These are phyloP conservation scores for Sclerotinia trifoliorum DNA, from an alignment of 2,329 filamentous ascomycete species.

Conservation along the genomic window DNA sequence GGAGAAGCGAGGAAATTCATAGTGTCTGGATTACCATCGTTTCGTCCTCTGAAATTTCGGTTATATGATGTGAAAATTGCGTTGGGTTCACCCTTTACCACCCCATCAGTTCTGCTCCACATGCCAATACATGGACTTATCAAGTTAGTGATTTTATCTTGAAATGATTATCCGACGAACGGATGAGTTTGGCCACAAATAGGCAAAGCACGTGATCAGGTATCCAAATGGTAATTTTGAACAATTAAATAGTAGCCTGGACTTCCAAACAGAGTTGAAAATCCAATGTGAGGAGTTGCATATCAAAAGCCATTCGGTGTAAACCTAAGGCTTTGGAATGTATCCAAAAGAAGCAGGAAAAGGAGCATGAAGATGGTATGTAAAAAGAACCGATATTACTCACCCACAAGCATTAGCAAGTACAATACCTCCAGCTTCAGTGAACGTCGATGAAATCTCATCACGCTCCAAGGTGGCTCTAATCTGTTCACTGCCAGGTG, in stretches of 20 bases:
- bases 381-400: background rate
- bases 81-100: slow-evolving; percentile 81
- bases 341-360: background rate
- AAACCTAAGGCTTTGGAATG: background rate
- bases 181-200: background rate
- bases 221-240: background rate
- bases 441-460: slow-evolving; percentile 80
- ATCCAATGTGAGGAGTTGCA: background rate
- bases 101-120: slow-evolving; percentile 88
- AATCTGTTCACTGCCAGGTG: slow-evolving; percentile 95
- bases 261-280: background rate
- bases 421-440: slow-evolving; percentile 80
- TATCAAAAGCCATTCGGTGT: background rate
- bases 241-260: background rate
- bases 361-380: too few species aligned
- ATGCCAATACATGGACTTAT: slow-evolving; percentile 71
- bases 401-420: slow-evolving; percentile 88
- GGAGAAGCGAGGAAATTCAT: slow-evolving; percentile 99
- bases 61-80: slow-evolving; percentile 98
- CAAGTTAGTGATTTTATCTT: background rate
- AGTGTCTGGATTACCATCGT: slow-evolving; percentile 92
- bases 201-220: background rate
- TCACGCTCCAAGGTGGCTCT: slow-evolving; percentile 90
- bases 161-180: background rate
- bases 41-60: slow-evolving; percentile 95